Percentiles rank a stretch among this genome's conserved stretches.
Conservation (phyloP, 108 stramenopile species). For the Cyclotella baltica region DNA sequence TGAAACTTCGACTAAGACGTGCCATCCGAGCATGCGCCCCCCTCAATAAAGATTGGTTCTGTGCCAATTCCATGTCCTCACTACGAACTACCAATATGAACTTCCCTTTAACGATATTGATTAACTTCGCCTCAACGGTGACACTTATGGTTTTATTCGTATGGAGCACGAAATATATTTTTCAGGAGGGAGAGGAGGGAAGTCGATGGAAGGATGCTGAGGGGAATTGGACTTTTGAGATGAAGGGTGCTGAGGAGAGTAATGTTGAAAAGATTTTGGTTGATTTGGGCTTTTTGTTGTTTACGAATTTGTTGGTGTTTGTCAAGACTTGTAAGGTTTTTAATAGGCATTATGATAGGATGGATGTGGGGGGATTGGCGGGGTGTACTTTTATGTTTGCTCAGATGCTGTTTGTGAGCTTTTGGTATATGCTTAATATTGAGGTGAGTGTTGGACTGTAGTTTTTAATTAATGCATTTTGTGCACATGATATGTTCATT, state of each 20-base stretch:
- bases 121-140: slow-evolving; percentile 15
- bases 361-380: slow-evolving; percentile 25
- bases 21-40: not conserved
- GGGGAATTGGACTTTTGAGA: slow-evolving; percentile 27
- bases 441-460: slow-evolving; percentile 4
- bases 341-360: slow-evolving; percentile 27
- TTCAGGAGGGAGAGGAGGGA: slow-evolving; percentile 5
- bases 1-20: not conserved
- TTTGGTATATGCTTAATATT: slow-evolving; percentile 37
- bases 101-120: slow-evolving; percentile 5
- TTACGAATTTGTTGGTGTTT: slow-evolving; percentile 16
- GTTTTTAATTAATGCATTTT: not conserved
- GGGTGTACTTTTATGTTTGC: slow-evolving; percentile 25
- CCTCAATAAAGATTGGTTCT: slow-evolving; percentile 15
- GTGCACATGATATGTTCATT: not conserved
- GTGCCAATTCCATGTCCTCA: slow-evolving; percentile 5
- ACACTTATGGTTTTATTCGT: slow-evolving; percentile 17
- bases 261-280: slow-evolving; percentile 15
- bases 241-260: slow-evolving; percentile 19
- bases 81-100: slow-evolving; percentile 19
- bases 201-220: slow-evolving; percentile 8
- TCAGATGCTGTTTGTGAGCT: slow-evolving; percentile 26
- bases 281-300: slow-evolving; percentile 18
- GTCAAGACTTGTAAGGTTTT: slow-evolving; percentile 14
- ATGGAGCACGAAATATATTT: slow-evolving; percentile 15